Evolutionary conservation across 805 yeast species (phyloP).

Genomic region (Barnettozyma pratensis): DNA sequence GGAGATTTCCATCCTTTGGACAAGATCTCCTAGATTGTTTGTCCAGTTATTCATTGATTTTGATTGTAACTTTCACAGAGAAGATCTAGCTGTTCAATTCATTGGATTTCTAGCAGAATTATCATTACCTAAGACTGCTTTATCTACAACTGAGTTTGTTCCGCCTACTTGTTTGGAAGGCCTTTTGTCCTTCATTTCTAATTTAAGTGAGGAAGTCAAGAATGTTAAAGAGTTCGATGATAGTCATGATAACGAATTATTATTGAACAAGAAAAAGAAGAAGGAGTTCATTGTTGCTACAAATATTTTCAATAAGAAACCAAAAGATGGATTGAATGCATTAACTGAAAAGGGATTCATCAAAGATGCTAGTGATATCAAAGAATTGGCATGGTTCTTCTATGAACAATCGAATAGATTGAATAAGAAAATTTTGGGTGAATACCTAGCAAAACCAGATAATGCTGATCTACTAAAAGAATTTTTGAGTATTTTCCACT

Average conservation of each 20-base stretch:
- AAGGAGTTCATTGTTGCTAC: conserved; percentile 75
- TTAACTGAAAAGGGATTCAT: conserved; percentile 67
- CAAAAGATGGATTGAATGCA: conserved; percentile 66
- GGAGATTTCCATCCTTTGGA: conserved; percentile 76
- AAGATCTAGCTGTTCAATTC: conserved; percentile 65
- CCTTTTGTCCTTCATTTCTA: conserved; percentile 61
- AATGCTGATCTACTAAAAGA: conserved; percentile 53
- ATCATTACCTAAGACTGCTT: conserved; percentile 82
- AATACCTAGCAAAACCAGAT: conserved; percentile 71
- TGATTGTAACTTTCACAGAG: conserved; percentile 87
- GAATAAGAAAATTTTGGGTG: conserved; percentile 86
- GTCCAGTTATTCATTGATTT: conserved; percentile 72
- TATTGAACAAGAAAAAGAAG: conserved; percentile 43
- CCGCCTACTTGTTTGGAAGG: conserved; percentile 96
- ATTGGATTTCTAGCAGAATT: conserved; percentile 69
- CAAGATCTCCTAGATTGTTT: conserved; percentile 72
- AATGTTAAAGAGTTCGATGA: conserved; percentile 17
- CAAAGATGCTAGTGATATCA: conserved; percentile 39
- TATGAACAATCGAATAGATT: conserved; percentile 74
- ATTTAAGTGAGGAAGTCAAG: conserved; percentile 44
- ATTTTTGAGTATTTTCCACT: conserved; percentile 71
- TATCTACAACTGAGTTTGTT: conserved; percentile 72
- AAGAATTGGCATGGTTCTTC: conserved; percentile 70
- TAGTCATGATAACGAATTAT: conserved; percentile 11
- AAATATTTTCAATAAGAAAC: conserved; percentile 69